Evolutionary conservation across 2,329 filamentous ascomycete genomes (phyloP).

Genomic region (Phialophora macrospora): DNA sequence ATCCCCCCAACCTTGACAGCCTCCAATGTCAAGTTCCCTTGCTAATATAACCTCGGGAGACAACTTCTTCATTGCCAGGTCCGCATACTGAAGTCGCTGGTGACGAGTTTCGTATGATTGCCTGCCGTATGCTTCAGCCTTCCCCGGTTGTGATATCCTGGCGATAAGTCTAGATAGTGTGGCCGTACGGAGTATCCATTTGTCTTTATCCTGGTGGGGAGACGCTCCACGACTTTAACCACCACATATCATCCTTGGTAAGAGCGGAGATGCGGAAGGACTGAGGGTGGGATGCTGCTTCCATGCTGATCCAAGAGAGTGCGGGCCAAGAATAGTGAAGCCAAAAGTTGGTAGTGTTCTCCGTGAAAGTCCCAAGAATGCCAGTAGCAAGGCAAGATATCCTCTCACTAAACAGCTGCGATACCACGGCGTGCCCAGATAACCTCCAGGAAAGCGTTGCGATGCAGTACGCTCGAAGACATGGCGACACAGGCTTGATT

Average conservation of each 20-base stretch:
- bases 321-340: not conserved
- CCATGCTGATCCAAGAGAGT: not conserved
- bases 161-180: not conserved
- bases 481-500: not conserved
- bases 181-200: not conserved
- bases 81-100: not conserved
- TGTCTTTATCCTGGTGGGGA: not conserved
- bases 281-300: not conserved
- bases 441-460: not conserved
- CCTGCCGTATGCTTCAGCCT: not conserved
- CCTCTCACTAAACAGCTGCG: not conserved
- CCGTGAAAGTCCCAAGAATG: not conserved
- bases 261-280: not conserved
- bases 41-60: not conserved
- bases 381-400: not conserved
- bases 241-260: not conserved
- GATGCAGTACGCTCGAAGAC: not conserved
- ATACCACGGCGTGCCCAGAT: not conserved
- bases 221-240: not conserved
- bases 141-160: not conserved
- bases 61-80: not conserved
- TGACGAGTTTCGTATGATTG: not conserved
- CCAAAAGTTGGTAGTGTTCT: not conserved
- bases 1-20: not conserved
- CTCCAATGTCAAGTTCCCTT: not conserved